Evolutionary conservation across 306 rosid species (phyloP).

Genomic region (Cicer judaicum): DNA sequence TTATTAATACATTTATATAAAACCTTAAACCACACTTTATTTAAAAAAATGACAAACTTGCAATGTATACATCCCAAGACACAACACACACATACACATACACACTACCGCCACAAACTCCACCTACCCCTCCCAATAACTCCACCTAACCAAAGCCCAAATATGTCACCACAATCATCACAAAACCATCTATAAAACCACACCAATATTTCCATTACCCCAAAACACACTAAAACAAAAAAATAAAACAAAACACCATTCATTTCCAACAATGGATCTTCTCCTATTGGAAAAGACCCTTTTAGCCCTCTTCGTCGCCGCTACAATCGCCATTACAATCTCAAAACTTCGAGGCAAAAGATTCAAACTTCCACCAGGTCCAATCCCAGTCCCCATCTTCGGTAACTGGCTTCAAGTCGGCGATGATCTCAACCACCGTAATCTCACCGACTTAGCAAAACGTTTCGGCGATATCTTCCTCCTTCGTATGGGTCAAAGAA

Average conservation of each 20-base stretch:
- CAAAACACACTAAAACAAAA: not conserved
- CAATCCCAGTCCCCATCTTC: constrained; percentile 74
- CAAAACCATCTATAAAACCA: constrained; percentile 25
- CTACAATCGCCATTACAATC: constrained; percentile 53
- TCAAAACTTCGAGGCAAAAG: constrained; percentile 74
- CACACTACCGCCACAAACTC: constrained; percentile 28
- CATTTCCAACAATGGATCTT: constrained; percentile 65
- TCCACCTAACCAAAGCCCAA: constrained; percentile 30
- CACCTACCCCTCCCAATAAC: constrained; percentile 34
- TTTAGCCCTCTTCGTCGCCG: constrained; percentile 63
- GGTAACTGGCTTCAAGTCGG: constrained; percentile 98
- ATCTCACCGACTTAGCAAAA: constrained; percentile 76
- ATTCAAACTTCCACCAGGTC: constrained; percentile 91
- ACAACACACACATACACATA: not conserved
- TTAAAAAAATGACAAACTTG: too few relatives aligned
- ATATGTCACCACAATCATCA: not conserved
- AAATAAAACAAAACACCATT: not conserved
- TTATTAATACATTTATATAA: too few relatives aligned
- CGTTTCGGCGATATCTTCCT: constrained; percentile 74
- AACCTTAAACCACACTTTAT: too few relatives aligned
- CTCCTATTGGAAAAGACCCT: constrained; percentile 85
- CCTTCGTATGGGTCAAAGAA: constrained; percentile 94
- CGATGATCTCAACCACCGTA: constrained; percentile 92
- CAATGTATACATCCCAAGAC: not conserved
- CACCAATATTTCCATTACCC: not conserved